Conservation (phyloP, 768 basidiomycete genomes). For the Lactarius pseudohatsudake region DNA sequence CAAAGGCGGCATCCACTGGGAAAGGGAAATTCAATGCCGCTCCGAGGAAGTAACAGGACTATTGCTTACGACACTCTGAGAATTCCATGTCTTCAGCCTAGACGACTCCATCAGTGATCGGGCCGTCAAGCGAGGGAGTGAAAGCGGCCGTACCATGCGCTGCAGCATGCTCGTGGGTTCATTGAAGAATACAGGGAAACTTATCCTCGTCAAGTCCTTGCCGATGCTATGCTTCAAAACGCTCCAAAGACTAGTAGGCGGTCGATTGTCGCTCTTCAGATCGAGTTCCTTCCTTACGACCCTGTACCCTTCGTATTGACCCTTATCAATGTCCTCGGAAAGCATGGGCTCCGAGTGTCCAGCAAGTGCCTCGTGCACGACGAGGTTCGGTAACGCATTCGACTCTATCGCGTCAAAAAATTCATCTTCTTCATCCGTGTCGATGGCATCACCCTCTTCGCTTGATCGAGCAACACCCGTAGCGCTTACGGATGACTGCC, state of each 20-base stretch:
- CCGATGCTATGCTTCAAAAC: constrained; percentile 95
- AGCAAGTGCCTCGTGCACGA: constrained; percentile 64
- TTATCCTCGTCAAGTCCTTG: constrained; percentile 95
- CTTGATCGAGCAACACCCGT: neutral
- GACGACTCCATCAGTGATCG: constrained; percentile 14
- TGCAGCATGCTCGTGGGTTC: constrained; percentile 97
- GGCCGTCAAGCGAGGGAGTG: neutral
- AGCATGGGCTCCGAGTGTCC: constrained; percentile 41
- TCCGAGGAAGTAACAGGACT: neutral
- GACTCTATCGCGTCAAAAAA: constrained; percentile 97
- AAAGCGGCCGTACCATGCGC: constrained; percentile 60
- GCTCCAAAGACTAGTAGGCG: constrained; percentile 89
- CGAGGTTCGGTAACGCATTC: constrained; percentile 71
- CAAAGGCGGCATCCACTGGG: constrained; percentile 80
- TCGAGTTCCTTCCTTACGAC: constrained; percentile 59
- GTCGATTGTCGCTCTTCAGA: constrained; percentile 72
- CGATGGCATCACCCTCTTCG: constrained; percentile 39
- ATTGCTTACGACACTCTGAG: constrained; percentile 76
- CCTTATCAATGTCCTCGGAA: constrained; percentile 39
- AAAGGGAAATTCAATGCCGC: neutral
- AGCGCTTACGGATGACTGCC: neutral
- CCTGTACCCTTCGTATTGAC: constrained; percentile 67
- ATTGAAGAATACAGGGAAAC: constrained; percentile 92
- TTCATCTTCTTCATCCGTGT: constrained; percentile 88
- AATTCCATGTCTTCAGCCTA: constrained; percentile 97